Evolutionary conservation across 345 rosid genomes (phyloP).

Genomic region (Eucalyptus dawsonii): DNA sequence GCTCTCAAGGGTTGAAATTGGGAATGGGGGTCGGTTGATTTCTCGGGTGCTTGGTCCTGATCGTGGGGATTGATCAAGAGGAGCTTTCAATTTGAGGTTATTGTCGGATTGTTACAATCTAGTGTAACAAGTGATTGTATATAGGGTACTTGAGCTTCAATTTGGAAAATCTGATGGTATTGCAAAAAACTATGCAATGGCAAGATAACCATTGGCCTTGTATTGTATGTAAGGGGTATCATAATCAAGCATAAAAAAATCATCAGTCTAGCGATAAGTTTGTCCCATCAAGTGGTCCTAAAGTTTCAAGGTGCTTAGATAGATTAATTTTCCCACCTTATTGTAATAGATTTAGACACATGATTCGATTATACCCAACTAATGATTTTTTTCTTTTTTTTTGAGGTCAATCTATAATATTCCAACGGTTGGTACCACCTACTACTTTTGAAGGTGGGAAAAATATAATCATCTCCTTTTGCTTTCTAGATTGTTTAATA

Average conservation of each 20-base stretch:
- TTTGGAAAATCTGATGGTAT: not conserved
- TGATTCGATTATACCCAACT: not conserved
- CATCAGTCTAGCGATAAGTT: not conserved
- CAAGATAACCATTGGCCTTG: not conserved
- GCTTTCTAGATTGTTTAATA: not conserved
- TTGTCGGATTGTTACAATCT: accelerated
- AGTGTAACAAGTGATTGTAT: too few species aligned
- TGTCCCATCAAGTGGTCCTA: not conserved
- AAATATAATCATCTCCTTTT: not conserved
- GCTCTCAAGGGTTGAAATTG: not conserved
- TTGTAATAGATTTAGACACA: not conserved
- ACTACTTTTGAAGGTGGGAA: not conserved
- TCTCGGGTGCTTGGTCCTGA: not conserved
- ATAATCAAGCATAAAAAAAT: not conserved
- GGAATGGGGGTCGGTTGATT: not conserved
- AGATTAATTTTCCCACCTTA: not conserved
- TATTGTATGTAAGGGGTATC: not conserved
- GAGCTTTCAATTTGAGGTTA: not conserved
- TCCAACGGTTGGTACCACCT: not conserved
- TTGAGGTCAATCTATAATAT: not conserved
- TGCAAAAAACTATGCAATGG: not conserved
- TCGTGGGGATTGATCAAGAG: not conserved
- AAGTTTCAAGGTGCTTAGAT: not conserved
- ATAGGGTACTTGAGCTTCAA: not conserved
- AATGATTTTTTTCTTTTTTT: not conserved